Conservation (phyloP, 2,329 filamentous ascomycete genomes). For the Ceratocystis alfenasii region DNA sequence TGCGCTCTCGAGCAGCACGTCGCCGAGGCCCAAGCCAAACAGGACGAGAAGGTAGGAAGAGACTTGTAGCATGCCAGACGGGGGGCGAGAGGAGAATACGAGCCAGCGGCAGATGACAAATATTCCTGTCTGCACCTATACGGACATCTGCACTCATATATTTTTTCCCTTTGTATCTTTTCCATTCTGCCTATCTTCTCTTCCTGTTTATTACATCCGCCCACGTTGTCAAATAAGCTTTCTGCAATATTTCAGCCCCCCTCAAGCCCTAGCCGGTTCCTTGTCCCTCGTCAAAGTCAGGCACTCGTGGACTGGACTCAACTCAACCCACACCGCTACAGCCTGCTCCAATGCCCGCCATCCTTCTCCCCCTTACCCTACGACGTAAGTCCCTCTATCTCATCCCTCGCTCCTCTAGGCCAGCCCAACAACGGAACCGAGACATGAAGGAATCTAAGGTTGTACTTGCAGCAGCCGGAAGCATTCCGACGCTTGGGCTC, state of each 20-base stretch:
- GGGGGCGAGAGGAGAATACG: not conserved
- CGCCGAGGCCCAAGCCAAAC: not conserved
- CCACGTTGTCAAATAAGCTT: not conserved
- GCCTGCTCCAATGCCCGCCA: not conserved
- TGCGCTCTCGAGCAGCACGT: slow-evolving; percentile 3
- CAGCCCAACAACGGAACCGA: slow-evolving; percentile 2
- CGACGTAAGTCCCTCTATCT: not conserved
- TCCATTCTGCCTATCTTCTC: not conserved
- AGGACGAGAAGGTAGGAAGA: not conserved
- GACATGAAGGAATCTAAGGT: slow-evolving; percentile 2
- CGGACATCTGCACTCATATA: not conserved
- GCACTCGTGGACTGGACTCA: not conserved
- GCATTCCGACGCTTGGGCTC: not conserved
- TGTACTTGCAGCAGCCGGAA: not conserved
- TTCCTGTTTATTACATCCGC: not conserved
- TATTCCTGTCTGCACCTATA: not conserved
- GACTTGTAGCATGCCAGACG: not conserved
- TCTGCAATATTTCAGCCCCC: not conserved
- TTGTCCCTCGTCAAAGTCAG: no score
- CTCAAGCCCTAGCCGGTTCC: not conserved
- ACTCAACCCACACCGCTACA: not conserved
- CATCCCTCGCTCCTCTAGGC: not conserved
- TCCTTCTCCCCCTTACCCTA: not conserved
- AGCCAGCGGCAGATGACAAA: not conserved
- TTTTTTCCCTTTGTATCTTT: not conserved